Conservation (phyloP, 1,284 basidiomycete species). For the Cutaneotrichosporon mucoides region DNA sequence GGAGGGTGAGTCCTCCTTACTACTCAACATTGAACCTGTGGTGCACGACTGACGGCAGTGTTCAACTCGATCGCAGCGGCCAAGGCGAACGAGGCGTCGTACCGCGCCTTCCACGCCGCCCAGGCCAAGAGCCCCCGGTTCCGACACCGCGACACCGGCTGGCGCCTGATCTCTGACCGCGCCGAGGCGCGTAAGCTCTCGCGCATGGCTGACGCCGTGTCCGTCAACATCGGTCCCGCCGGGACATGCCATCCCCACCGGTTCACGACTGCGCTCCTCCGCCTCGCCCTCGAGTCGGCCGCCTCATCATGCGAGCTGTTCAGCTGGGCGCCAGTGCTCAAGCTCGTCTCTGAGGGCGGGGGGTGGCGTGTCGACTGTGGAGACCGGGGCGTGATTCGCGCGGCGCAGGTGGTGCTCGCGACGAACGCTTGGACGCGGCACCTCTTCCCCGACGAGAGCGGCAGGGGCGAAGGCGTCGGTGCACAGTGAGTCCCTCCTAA, state of each 20-base stretch:
- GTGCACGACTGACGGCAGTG: too few relatives aligned
- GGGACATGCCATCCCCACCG: conserved; percentile 18
- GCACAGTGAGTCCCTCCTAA: neutral
- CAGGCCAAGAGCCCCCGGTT: neutral
- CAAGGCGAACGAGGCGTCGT: neutral
- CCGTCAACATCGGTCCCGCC: neutral
- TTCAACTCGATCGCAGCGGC: neutral
- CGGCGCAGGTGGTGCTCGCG: conserved; percentile 29
- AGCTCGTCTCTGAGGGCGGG: neutral
- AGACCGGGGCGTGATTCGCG: conserved; percentile 22
- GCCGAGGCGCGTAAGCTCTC: neutral
- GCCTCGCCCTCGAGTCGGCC: conserved; percentile 1
- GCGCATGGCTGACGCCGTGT: neutral
- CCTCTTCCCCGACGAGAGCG: conserved; percentile 23
- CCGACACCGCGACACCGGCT: neutral
- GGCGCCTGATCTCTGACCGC: neutral
- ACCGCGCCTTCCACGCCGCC: neutral
- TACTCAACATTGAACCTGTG: too few relatives aligned
- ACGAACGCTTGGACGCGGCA: conserved; percentile 37
- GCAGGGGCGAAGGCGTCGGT: neutral
- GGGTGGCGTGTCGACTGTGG: conserved; percentile 17
- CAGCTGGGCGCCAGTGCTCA: conserved; percentile 8
- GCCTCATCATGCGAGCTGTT: conserved; percentile 4
- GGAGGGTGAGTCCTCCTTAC: too few relatives aligned
- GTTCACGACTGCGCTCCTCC: conserved; percentile 7